Evolutionary conservation across 495 filamentous ascomycete genomes (phyloP).

Genomic region (Podospora pseudoanserina): DNA sequence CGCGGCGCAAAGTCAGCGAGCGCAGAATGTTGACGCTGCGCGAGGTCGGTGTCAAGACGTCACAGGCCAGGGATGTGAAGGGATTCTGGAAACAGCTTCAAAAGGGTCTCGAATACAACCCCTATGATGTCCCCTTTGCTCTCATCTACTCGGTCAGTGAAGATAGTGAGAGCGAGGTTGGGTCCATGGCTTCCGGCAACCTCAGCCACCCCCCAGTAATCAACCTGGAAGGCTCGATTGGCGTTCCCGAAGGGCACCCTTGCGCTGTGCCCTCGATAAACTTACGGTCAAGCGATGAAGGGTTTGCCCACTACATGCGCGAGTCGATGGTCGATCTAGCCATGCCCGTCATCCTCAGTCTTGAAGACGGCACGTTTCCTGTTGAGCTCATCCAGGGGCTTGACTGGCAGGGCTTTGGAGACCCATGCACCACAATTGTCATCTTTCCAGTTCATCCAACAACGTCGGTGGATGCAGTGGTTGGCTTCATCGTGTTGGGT

Average conservation of each 20-base stretch:
- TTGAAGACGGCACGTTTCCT: conserved; percentile 56
- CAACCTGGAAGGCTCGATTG: conserved; percentile 58
- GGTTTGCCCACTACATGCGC: conserved; percentile 62
- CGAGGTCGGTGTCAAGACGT: conserved; percentile 66
- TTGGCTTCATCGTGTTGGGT: conserved; percentile 68
- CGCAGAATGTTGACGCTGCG: conserved; percentile 63
- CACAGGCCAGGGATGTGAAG: conserved; percentile 61
- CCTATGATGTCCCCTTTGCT: conserved; percentile 60
- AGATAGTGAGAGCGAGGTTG: conserved; percentile 56
- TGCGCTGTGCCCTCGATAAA: conserved; percentile 54
- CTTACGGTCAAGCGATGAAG: conserved; percentile 56
- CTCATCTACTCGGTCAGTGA: conserved; percentile 61
- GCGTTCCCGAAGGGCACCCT: conserved; percentile 57
- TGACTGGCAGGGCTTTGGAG: conserved; percentile 61
- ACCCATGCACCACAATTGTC: conserved; percentile 60
- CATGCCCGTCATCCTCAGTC: conserved; percentile 55
- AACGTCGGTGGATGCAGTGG: conserved; percentile 55
- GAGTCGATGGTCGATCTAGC: conserved; percentile 59
- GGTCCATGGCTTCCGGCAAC: conserved; percentile 60
- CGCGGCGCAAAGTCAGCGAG: conserved; percentile 60
- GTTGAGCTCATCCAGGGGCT: conserved; percentile 56
- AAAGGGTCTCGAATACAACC: conserved; percentile 57
- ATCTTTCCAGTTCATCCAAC: conserved; percentile 69
- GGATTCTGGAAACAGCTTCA: conserved; percentile 58
- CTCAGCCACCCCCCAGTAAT: conserved; percentile 51